A percentile compares a stretch with the other conserved stretches of the same genome.
phyloP scores from a whole-genome alignment of 352 stramenopile species.

The Phytophthora europaea region DNA sequence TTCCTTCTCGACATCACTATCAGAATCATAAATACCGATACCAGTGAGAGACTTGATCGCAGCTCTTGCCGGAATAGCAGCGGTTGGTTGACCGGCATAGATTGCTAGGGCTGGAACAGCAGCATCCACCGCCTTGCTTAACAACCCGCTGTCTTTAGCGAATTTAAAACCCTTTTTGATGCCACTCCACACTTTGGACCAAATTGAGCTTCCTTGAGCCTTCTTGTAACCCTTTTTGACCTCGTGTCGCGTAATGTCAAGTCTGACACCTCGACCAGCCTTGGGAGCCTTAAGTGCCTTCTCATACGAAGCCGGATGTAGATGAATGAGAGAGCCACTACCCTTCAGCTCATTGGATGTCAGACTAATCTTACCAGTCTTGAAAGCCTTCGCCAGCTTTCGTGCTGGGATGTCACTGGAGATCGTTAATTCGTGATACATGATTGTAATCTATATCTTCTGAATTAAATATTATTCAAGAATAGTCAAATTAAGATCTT shows the following conservation, averaged over 20 bases:
- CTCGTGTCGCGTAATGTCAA: too few species aligned
- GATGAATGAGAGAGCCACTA: neutral
- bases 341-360: neutral
- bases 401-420: too few species aligned
- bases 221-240: neutral
- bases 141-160: neutral
- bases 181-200: neutral
- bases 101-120: neutral
- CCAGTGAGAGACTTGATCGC: neutral
- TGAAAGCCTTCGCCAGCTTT: neutral
- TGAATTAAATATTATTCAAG: too few species aligned
- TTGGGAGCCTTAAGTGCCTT: neutral
- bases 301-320: neutral
- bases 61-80: neutral
- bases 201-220: too few species aligned
- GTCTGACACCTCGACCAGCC: neutral
- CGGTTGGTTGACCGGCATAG: neutral
- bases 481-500: too few species aligned
- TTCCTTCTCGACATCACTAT: neutral
- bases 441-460: too few species aligned
- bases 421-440: too few species aligned
- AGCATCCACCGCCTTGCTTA: neutral
- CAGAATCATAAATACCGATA: neutral
- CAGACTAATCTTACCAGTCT: neutral
- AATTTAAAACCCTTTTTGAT: constrained; percentile 6